Evolutionary conservation across 805 yeast species (phyloP).

Genomic region (Yarrowia porcina): DNA sequence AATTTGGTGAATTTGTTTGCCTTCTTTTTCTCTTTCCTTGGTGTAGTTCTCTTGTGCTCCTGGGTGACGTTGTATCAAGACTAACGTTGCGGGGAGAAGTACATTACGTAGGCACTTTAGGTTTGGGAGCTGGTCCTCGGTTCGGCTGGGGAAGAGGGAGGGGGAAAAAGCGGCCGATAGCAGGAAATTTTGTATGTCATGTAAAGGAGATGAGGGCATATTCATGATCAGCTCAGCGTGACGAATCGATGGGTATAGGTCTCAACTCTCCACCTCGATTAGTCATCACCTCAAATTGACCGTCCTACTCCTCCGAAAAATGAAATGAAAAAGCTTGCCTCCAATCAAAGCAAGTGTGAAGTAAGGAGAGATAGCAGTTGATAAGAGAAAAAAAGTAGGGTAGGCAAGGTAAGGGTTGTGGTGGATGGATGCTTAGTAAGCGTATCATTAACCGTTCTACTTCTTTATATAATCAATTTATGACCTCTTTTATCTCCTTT

Average conservation of each 20-base stretch:
- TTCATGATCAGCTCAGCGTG: no score
- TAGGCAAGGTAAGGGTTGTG: no score
- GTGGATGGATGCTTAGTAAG: not conserved
- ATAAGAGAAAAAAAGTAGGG: no score
- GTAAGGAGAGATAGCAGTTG: not conserved
- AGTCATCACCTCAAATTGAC: no score
- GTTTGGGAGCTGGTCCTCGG: conserved; percentile 18
- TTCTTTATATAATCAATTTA: not conserved
- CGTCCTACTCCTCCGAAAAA: not conserved
- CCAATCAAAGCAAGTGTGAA: conserved; percentile 9
- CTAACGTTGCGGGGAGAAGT: conserved; percentile 20
- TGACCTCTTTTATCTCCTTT: no score
- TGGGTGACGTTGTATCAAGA: not conserved
- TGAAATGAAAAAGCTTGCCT: conserved; percentile 9
- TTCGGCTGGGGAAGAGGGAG: not conserved
- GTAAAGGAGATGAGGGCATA: no score
- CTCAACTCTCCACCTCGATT: no score
- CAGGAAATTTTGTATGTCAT: no score
- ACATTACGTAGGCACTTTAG: conserved; percentile 2
- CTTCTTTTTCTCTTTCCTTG: no score
- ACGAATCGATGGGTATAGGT: no score
- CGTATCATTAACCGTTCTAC: not conserved
- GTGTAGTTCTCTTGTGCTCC: not conserved
- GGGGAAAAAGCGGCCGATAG: not conserved
- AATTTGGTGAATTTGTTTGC: no score